These are phyloP conservation scores for Eimeria brunetti DNA, from an alignment of 169 alveolate species.

Conservation along the genomic window DNA sequence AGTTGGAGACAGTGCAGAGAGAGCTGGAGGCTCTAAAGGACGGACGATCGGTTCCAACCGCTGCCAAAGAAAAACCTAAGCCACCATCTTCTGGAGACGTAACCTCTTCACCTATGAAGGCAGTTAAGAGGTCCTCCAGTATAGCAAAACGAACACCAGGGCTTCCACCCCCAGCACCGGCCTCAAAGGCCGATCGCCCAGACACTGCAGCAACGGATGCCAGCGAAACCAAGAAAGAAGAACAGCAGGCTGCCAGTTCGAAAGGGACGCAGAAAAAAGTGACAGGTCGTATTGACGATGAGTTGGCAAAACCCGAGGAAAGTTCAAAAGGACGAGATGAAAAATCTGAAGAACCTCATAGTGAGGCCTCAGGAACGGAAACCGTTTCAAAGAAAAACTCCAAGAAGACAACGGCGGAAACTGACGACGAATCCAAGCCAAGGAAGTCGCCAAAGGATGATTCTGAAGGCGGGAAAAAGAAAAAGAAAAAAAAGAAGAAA, in stretches of 20 bases:
- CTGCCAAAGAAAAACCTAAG: constrained; percentile 9
- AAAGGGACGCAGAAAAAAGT: not conserved
- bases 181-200: constrained; percentile 5
- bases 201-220: constrained; percentile 13
- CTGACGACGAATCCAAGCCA: constrained; percentile 6
- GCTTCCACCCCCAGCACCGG: constrained; percentile 52
- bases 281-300: not conserved
- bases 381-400: not conserved
- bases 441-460: constrained; percentile 33
- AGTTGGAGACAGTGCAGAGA: constrained; percentile 39
- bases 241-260: not conserved
- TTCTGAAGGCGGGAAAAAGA: constrained; percentile 1
- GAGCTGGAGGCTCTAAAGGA: constrained; percentile 52
- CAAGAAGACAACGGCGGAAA: not conserved
- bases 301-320: not conserved
- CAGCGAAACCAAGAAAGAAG: not conserved
- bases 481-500: constrained; percentile 60
- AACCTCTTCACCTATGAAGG: constrained; percentile 6
- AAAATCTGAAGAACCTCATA: not conserved
- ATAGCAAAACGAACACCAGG: constrained; percentile 46
- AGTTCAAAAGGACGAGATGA: not conserved
- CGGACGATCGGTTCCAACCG: constrained; percentile 6
- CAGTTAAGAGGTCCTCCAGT: constrained; percentile 32
- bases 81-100: not conserved
- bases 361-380: not conserved